Evolutionary conservation across 495 filamentous ascomycete genomes (phyloP), one percentile per base, ranked within the genome.

Genomic region (Rhizodiscina lignyota): DNA sequence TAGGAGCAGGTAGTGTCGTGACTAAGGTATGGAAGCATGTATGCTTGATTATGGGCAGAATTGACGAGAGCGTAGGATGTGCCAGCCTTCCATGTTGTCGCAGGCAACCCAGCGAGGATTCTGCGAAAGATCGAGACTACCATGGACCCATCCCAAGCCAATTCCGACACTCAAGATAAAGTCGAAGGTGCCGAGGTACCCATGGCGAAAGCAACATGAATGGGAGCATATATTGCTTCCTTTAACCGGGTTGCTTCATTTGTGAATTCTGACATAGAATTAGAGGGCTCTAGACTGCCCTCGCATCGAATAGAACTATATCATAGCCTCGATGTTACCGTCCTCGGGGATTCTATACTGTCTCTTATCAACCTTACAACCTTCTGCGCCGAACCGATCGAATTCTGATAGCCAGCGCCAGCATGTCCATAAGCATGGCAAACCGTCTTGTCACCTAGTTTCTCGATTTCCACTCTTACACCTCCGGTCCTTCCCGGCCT

Each of bases 1-100:
- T 93, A 45, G 85, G 81, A 0, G 83, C 86, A n/a, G 83, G 81
- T 0, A 83, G 78, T 53, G 83, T 93, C 15, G 86, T 93, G 8
- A 91, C 81, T 1, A 93, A 79, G 66, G 83, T 87, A 63, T 41
- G 66, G 30, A 6, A 16, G 8, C 17, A 6, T 18, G 30, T 18
- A 10, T 35, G 33, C 33, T 10, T 23, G 17, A 21, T 21, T 6
- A 32, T 29, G 23, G 11, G 27, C 37, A 41, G 21, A 41, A 15
- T 8, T 5, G n/a, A 20, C 11, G 21, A n/a, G n/a, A n/a, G n/a
- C n/a, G n/a, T n/a, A 51, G 45, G 45, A 51, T 37, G 52, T 59
- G 17, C 39, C 48, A 11, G 43, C 42, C 6, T 57, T 53, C 37
- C 44, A 43, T 11, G 47, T 57, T 19, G 53, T 53, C 0, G 55